Evolutionary conservation across 306 rosid species (phyloP).

Genomic region (Hippophae tibetana): DNA sequence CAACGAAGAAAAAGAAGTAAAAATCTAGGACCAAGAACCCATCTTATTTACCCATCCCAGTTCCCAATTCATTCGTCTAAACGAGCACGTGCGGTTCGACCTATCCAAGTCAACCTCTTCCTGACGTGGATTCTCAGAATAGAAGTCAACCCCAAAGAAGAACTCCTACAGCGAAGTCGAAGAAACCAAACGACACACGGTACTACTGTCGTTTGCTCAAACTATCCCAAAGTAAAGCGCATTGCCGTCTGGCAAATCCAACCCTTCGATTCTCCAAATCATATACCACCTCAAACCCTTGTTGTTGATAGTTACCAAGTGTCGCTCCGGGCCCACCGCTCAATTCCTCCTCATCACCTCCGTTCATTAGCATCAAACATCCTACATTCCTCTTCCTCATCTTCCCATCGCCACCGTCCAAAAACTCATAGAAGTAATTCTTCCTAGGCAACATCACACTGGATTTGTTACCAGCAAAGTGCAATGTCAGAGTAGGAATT

Average conservation of each 20-base stretch:
- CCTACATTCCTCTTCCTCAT: conserved; percentile 49
- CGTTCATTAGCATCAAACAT: conserved; percentile 88
- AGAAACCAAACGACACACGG: not conserved
- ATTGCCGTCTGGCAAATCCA: conserved; percentile 75
- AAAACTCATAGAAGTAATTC: conserved; percentile 70
- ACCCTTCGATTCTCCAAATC: conserved; percentile 65
- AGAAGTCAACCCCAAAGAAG: not conserved
- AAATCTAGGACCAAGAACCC: too few species aligned
- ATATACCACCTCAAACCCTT: conserved; percentile 78
- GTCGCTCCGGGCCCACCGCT: conserved; percentile 81
- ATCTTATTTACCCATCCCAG: too few species aligned
- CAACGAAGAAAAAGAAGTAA: too few species aligned
- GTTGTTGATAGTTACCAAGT: conserved; percentile 90
- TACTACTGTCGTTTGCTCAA: conserved; percentile 24
- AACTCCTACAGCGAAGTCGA: too few species aligned
- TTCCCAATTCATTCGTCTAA: too few species aligned
- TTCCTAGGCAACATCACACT: conserved; percentile 57
- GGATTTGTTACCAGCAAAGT: conserved; percentile 57
- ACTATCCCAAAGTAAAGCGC: conserved; percentile 73
- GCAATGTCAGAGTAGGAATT: conserved; percentile 54
- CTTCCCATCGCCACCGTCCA: conserved; percentile 43
- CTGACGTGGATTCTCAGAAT: not conserved
- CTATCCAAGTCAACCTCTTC: not conserved
- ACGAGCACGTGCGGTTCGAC: too few species aligned
- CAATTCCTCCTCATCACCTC: conserved; percentile 70